A percentile compares a stretch with the other conserved stretches of the same genome.
Evolutionary conservation across 257 asterid species (phyloP).

Genomic region (Solanum bulbocastanum): DNA sequence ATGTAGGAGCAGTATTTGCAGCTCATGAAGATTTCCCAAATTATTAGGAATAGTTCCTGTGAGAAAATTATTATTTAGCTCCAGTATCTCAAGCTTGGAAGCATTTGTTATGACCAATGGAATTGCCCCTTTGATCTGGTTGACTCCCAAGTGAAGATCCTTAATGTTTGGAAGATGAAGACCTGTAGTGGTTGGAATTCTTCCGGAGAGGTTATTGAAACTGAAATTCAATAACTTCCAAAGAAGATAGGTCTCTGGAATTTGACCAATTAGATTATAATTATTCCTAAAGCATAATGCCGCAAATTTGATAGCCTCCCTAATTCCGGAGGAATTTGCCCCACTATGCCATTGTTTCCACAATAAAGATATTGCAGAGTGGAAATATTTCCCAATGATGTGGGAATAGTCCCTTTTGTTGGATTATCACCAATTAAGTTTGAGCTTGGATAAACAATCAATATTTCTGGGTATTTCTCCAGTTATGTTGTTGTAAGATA

Average conservation of each 20-base stretch:
- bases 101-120: conserved; percentile 20
- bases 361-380: no score
- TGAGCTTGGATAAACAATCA: no score
- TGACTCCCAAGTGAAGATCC: conserved; percentile 3
- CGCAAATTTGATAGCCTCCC: conserved; percentile 16
- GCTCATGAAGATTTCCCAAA: conserved; percentile 13
- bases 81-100: conserved; percentile 9
- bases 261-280: conserved; percentile 12
- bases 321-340: conserved; percentile 6
- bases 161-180: conserved; percentile 15
- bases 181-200: conserved; percentile 5
- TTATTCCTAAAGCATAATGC: neutral
- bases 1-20: neutral
- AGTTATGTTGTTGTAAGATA: no score
- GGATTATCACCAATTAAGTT: no score
- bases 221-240: conserved; percentile 5
- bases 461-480: no score
- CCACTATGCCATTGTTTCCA: no score
- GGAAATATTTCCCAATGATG: no score
- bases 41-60: conserved; percentile 15
- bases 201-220: conserved; percentile 10
- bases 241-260: conserved; percentile 19
- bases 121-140: conserved; percentile 10
- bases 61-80: conserved; percentile 2
- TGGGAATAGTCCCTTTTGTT: no score